phyloP scores from a whole-genome alignment of 176 grass and related monocot genomes.

The Calamus simplicifolius region DNA sequence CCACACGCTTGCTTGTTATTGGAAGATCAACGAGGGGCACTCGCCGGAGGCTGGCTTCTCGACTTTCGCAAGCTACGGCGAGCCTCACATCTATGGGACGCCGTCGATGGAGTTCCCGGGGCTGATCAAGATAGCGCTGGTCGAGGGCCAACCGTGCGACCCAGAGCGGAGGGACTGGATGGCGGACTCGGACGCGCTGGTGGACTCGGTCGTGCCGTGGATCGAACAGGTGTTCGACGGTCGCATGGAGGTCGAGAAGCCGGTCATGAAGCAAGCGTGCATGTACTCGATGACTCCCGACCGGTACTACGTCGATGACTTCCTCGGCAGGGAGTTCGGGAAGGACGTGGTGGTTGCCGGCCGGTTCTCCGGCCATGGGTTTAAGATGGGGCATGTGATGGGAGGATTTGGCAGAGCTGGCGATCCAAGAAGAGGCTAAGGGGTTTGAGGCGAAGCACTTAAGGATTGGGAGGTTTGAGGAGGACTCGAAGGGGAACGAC shows the following conservation, averaged over 20 bases:
- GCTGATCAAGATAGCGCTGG: conserved; percentile 77
- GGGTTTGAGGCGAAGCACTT: conserved; percentile 41
- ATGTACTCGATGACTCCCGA: conserved; percentile 96
- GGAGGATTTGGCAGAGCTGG: conserved; percentile 69
- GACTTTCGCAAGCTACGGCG: conserved; percentile 85
- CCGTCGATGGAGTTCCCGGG: conserved; percentile 76
- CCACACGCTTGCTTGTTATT: conserved; percentile 72
- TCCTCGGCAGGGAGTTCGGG: conserved; percentile 61
- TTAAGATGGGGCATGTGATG: conserved; percentile 66
- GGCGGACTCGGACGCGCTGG: conserved; percentile 16
- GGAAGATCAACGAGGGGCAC: conserved; percentile 50
- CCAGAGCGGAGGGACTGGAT: conserved; percentile 62
- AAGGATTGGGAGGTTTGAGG: conserved; percentile 38
- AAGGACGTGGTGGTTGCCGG: conserved; percentile 69
- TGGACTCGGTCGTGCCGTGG: conserved; percentile 50
- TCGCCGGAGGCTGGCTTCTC: conserved; percentile 52
- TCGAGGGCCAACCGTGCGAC: conserved; percentile 62
- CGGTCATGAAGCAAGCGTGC: conserved; percentile 58
- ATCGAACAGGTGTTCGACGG: conserved; percentile 44
- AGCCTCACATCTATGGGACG: conserved; percentile 70
- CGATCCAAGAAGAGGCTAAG: conserved; percentile 39
- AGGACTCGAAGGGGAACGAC: conserved; percentile 38
- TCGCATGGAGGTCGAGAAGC: conserved; percentile 40
- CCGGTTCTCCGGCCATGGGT: conserved; percentile 84
- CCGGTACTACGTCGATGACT: conserved; percentile 70